These are phyloP conservation scores for Letharia columbiana DNA, from an alignment of 495 filamentous ascomycete genomes.

Conservation along the genomic window DNA sequence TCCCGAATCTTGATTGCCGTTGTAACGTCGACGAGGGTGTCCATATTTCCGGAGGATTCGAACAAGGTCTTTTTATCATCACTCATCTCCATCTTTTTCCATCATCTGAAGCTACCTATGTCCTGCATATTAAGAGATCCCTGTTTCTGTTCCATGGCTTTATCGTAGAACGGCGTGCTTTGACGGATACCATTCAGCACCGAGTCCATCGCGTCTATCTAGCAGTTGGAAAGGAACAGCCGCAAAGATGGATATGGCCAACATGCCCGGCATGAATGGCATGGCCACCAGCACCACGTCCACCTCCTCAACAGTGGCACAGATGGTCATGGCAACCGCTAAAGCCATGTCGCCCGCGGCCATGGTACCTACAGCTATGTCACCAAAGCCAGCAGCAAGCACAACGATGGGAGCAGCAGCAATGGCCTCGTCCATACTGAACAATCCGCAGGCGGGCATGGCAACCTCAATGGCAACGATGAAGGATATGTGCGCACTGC, in stretches of 20 bases:
- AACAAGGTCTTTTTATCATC: background rate
- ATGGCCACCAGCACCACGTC: constrained; percentile 3
- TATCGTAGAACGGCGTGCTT: background rate
- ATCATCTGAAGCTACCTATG: background rate
- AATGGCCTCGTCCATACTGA: constrained; percentile 2
- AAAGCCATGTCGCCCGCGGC: background rate
- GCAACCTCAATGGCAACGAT: constrained; percentile 9
- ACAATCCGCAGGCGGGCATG: constrained; percentile 12
- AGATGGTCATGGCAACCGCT: background rate
- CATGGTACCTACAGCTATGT: background rate
- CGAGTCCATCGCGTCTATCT: background rate
- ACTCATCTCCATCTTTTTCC: background rate
- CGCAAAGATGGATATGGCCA: constrained; percentile 9
- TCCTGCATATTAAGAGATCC: background rate
- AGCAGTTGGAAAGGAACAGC: background rate
- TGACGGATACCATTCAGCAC: background rate
- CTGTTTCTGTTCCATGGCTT: background rate
- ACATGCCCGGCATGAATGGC: constrained; percentile 3
- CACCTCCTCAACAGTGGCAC: background rate
- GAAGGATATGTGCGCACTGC: constrained; percentile 6
- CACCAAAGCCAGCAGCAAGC: background rate
- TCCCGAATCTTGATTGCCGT: background rate
- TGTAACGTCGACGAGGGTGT: background rate
- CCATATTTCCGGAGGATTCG: background rate
- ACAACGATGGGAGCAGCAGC: background rate